Conservation (phyloP, 495 filamentous ascomycete species). For the Chaetomium tenue region DNA sequence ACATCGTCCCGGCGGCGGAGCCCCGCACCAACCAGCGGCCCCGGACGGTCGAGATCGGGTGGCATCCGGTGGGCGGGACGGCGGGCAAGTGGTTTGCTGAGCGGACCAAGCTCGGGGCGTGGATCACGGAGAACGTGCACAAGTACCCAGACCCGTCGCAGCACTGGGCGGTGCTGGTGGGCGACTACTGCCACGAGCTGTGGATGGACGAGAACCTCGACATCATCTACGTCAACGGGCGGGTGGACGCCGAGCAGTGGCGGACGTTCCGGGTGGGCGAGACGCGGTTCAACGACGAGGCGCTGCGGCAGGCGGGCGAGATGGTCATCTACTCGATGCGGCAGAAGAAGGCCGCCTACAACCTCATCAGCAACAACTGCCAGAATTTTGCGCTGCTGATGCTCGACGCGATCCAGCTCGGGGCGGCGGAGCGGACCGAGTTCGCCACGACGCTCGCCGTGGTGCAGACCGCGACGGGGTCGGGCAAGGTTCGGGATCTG, state of each 20-base stretch:
- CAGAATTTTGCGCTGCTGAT: slow-evolving; percentile 47
- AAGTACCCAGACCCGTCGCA: slow-evolving; percentile 51
- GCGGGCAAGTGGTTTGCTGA: slow-evolving; percentile 47
- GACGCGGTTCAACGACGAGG: slow-evolving; percentile 49
- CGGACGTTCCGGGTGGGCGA: slow-evolving; percentile 43
- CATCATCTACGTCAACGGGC: slow-evolving; percentile 48
- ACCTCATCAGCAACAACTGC: slow-evolving; percentile 52
- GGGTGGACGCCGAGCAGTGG: slow-evolving; percentile 37
- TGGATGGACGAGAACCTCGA: slow-evolving; percentile 48
- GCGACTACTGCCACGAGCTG: slow-evolving; percentile 47
- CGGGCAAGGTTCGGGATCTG: slow-evolving; percentile 40
- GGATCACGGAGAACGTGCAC: slow-evolving; percentile 43
- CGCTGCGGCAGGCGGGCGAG: slow-evolving; percentile 38
- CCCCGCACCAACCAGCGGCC: slow-evolving; percentile 31
- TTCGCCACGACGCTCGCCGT: slow-evolving; percentile 47
- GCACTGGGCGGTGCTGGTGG: slow-evolving; percentile 51
- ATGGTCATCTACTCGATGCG: slow-evolving; percentile 48
- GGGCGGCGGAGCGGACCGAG: slow-evolving; percentile 31
- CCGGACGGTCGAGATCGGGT: slow-evolving; percentile 45
- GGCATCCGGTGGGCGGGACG: slow-evolving; percentile 48
- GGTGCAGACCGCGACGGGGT: slow-evolving; percentile 41
- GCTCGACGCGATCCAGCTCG: slow-evolving; percentile 46
- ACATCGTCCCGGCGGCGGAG: slow-evolving; percentile 39
- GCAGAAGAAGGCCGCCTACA: slow-evolving; percentile 41
- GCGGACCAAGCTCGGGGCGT: slow-evolving; percentile 43